Evolutionary conservation across 176 grass and related monocot species (phyloP).

Genomic region (Thalia dealbata): DNA sequence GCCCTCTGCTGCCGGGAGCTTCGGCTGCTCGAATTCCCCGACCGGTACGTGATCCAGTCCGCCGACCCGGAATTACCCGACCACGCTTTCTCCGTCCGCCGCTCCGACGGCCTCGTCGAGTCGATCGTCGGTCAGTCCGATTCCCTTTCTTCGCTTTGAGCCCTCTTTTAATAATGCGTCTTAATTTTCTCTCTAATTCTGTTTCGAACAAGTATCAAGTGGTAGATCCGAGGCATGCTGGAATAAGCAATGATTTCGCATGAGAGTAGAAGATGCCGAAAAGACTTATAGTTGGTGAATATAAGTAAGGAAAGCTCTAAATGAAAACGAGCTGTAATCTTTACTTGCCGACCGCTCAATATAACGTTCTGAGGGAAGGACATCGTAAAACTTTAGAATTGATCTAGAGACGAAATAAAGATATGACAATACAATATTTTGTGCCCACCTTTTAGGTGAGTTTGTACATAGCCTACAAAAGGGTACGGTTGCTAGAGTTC

Average conservation of each 20-base stretch:
- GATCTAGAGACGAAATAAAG: too few species aligned
- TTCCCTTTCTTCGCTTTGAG: neutral
- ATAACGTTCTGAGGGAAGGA: too few species aligned
- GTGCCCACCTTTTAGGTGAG: too few species aligned
- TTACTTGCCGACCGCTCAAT: too few species aligned
- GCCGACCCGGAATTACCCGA: slow-evolving; percentile 33
- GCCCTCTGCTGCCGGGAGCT: slow-evolving; percentile 57
- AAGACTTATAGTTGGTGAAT: neutral
- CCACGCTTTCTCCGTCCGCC: slow-evolving; percentile 52
- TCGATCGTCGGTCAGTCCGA: slow-evolving; percentile 30
- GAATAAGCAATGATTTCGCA: neutral
- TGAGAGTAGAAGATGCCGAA: neutral
- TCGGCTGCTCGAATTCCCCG: slow-evolving; percentile 69
- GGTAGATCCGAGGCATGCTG: neutral
- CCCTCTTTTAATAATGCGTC: neutral
- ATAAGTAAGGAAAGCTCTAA: too few species aligned
- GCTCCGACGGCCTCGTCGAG: slow-evolving; percentile 48
- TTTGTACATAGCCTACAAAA: too few species aligned
- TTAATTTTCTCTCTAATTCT: neutral
- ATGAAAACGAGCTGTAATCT: too few species aligned
- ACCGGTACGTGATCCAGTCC: slow-evolving; percentile 77
- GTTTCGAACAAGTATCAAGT: neutral
- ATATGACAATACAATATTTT: too few species aligned
- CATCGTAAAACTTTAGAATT: too few species aligned
- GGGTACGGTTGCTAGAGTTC: too few species aligned